Conservation (phyloP, 1,284 basidiomycete species). For the Leccinum angustisporum region DNA sequence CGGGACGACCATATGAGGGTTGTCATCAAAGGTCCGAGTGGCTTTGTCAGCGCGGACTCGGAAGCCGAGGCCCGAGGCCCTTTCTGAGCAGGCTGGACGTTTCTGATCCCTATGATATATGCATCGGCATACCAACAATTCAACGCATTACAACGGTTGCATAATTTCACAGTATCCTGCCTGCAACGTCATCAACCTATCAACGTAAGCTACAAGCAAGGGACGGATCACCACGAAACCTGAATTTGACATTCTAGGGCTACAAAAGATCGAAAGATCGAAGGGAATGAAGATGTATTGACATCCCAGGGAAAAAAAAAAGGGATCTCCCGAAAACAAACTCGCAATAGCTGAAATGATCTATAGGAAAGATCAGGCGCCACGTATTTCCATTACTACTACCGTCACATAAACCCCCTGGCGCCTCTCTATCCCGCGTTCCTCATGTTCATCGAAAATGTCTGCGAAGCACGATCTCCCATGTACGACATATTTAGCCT, state of each 20-base stretch:
- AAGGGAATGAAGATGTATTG: background rate
- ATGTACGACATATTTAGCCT: conserved; percentile 1
- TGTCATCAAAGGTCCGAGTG: background rate
- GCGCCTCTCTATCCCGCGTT: conserved; percentile 4
- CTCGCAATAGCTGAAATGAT: no score
- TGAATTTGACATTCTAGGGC: conserved; percentile 17
- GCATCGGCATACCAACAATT: background rate
- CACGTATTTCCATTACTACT: conserved; percentile 38
- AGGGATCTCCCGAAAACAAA: background rate
- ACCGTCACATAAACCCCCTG: conserved; percentile 41
- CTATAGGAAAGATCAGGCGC: background rate
- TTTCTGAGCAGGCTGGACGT: background rate
- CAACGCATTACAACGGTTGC: background rate
- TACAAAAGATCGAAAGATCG: conserved; percentile 17
- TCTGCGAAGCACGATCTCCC: background rate
- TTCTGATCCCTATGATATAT: background rate
- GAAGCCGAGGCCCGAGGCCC: background rate
- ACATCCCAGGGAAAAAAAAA: background rate
- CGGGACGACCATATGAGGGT: background rate
- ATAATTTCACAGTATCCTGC: background rate
- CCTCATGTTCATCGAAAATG: background rate
- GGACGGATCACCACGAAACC: background rate
- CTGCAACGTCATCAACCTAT: background rate
- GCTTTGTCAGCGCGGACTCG: conserved; percentile 1
- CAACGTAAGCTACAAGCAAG: conserved; percentile 17